Evolutionary conservation across 2,329 filamentous ascomycete genomes (phyloP).

Genomic region (Colletotrichum sp.): DNA sequence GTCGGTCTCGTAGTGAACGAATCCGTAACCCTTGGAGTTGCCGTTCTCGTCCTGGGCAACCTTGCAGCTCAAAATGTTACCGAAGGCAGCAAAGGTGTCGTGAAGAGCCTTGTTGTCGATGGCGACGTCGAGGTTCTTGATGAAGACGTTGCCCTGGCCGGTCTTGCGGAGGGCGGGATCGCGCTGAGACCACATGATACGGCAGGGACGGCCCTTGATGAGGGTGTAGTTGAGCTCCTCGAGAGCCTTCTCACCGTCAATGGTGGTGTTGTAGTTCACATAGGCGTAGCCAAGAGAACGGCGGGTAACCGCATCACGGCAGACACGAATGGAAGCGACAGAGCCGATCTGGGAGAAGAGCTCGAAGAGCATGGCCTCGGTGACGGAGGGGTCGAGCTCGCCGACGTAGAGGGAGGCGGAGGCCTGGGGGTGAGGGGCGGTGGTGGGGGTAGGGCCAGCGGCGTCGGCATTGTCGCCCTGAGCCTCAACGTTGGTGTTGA

Average conservation of each 20-base stretch:
- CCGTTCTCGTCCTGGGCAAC: constrained; percentile 97
- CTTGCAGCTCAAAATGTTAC: constrained; percentile 99
- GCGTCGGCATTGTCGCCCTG: constrained; percentile 65
- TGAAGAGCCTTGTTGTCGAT: constrained; percentile 99
- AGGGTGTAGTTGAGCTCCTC: constrained; percentile 99
- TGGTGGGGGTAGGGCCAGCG: constrained; percentile 74
- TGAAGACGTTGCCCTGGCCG: constrained; percentile 99
- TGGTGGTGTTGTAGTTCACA: constrained; percentile 99
- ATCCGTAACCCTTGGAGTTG: constrained; percentile 98
- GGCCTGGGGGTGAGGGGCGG: constrained; percentile 81
- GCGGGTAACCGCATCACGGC: constrained; percentile 97
- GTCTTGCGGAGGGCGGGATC: constrained; percentile 99
- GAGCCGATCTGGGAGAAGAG: constrained; percentile 99
- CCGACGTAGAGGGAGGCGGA: constrained; percentile 98
- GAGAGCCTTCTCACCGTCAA: constrained; percentile 95
- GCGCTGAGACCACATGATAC: constrained; percentile 99
- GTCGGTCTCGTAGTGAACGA: constrained; percentile 99
- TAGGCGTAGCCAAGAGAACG: constrained; percentile 99
- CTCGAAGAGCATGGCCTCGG: constrained; percentile 99
- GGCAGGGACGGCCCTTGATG: constrained; percentile 98
- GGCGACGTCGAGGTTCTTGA: constrained; percentile 98
- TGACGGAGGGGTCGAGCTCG: constrained; percentile 96
- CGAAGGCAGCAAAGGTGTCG: constrained; percentile 98
- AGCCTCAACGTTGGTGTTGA: constrained; percentile 73
- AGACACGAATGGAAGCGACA: constrained; percentile 98